phyloP scores from a whole-genome alignment of 441 rosid genomes.

The Syzygium syzygioides region DNA sequence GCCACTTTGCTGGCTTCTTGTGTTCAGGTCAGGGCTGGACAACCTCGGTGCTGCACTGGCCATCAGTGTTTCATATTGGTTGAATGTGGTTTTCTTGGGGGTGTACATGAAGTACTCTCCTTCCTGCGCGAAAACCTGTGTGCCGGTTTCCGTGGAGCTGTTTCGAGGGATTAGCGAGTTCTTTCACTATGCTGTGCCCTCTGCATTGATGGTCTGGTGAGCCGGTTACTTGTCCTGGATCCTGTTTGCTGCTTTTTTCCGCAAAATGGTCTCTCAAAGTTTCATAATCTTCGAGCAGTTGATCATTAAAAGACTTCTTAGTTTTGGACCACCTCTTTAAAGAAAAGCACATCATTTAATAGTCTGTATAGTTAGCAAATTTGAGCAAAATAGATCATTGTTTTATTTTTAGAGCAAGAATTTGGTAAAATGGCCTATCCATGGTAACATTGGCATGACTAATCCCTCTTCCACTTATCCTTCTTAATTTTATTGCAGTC shows the following conservation, averaged over 20 bases:
- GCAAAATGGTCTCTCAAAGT: not conserved
- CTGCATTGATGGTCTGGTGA: constrained; percentile 19
- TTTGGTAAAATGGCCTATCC: not conserved
- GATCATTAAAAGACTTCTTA: not conserved
- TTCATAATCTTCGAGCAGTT: not conserved
- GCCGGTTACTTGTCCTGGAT: not conserved
- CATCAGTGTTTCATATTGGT: constrained; percentile 11
- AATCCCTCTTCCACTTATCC: not conserved
- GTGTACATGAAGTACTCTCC: constrained; percentile 9
- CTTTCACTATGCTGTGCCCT: constrained; percentile 12
- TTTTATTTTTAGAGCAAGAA: not conserved
- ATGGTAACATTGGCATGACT: not conserved
- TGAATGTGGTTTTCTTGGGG: not conserved
- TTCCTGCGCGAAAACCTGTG: not conserved
- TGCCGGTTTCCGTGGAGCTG: not conserved
- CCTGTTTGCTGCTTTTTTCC: not conserved
- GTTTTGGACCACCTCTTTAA: not conserved
- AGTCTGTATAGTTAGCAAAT: not conserved
- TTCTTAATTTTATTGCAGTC: constrained; percentile 31
- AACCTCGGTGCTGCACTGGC: constrained; percentile 18
- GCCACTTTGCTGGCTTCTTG: constrained; percentile 10
- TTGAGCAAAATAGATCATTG: not conserved
- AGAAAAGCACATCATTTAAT: not conserved
- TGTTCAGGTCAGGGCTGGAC: constrained; percentile 6
- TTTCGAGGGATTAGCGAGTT: not conserved